phyloP scores from a whole-genome alignment of 352 stramenopile genomes.

The Globisporangium okanoganense region DNA sequence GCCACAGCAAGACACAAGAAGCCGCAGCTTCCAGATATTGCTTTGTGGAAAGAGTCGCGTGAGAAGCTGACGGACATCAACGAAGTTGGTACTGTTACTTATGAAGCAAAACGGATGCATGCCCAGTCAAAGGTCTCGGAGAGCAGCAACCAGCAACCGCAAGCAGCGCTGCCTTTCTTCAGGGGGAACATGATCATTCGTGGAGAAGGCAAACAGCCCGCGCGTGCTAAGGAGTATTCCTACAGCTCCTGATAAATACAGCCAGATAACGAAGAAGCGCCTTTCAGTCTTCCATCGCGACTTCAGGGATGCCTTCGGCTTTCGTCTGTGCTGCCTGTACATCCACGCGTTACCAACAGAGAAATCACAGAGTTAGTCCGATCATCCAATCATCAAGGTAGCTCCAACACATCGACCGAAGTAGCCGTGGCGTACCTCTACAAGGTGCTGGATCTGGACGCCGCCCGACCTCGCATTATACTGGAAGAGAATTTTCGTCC shows the following conservation, averaged over 20 bases:
- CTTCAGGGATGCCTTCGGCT: conserved; percentile 5
- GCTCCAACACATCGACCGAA: not conserved
- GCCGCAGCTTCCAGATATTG: conserved; percentile 1
- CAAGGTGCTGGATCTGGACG: conserved; percentile 55
- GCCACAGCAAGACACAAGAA: conserved; percentile 11
- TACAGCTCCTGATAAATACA: conserved; percentile 22
- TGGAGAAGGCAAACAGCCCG: conserved; percentile 33
- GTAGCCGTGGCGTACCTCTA: conserved; percentile 40
- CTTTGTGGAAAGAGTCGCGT: conserved; percentile 8
- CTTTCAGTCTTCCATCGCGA: conserved; percentile 13
- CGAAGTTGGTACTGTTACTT: conserved; percentile 13
- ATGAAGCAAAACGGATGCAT: conserved; percentile 7
- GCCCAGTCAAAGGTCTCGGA: conserved; percentile 4
- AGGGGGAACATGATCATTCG: conserved; percentile 59
- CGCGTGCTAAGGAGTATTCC: conserved; percentile 36
- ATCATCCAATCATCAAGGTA: not conserved
- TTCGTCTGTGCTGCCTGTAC: conserved; percentile 20
- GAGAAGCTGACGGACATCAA: conserved; percentile 11
- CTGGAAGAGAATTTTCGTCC: conserved; percentile 88
- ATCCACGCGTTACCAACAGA: not conserved
- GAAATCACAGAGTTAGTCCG: conserved; percentile 1
- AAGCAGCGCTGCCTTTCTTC: conserved; percentile 58
- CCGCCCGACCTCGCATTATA: conserved; percentile 60
- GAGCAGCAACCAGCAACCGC: conserved; percentile 23
- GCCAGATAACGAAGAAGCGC: not conserved